Evolutionary conservation across 2,329 filamentous ascomycete genomes (phyloP).

Genomic region (Remersonia thermophila): DNA sequence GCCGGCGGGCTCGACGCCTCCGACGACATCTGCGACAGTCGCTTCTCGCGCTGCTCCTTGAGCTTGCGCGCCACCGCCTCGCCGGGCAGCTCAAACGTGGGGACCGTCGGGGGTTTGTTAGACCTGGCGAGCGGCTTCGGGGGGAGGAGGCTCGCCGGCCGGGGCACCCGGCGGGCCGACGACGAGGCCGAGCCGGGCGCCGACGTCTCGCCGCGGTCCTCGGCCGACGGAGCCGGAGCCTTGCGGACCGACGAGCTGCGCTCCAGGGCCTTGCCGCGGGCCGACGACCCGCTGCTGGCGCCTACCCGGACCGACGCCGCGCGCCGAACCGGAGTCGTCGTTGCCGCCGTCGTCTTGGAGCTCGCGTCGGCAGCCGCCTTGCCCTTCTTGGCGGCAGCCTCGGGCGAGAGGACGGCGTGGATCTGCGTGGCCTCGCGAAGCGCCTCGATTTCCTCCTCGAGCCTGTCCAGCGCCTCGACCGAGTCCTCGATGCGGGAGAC

Average conservation of each 20-base stretch:
- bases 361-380: background rate
- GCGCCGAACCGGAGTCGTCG: conserved; percentile 10
- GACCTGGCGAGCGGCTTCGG: conserved; percentile 39
- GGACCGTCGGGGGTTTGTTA: conserved; percentile 39
- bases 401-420: conserved; percentile 22
- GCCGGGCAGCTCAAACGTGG: conserved; percentile 50
- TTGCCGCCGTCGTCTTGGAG: background rate
- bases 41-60: conserved; percentile 47
- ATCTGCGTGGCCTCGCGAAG: conserved; percentile 30
- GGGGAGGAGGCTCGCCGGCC: conserved; percentile 31
- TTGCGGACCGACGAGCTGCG: conserved; percentile 29
- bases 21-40: conserved; percentile 25
- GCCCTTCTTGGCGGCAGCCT: conserved; percentile 15
- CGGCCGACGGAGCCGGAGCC: conserved; percentile 25
- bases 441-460: conserved; percentile 50
- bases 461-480: conserved; percentile 46
- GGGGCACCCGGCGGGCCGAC: conserved; percentile 21
- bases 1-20: conserved; percentile 11
- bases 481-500: conserved; percentile 49
- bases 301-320: conserved; percentile 18
- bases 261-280: conserved; percentile 29
- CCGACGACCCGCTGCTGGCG: conserved; percentile 24
- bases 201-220: background rate
- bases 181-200: conserved; percentile 12
- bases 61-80: conserved; percentile 46